phyloP scores from a whole-genome alignment of 352 stramenopile species.

The Blastocystis sp. region DNA sequence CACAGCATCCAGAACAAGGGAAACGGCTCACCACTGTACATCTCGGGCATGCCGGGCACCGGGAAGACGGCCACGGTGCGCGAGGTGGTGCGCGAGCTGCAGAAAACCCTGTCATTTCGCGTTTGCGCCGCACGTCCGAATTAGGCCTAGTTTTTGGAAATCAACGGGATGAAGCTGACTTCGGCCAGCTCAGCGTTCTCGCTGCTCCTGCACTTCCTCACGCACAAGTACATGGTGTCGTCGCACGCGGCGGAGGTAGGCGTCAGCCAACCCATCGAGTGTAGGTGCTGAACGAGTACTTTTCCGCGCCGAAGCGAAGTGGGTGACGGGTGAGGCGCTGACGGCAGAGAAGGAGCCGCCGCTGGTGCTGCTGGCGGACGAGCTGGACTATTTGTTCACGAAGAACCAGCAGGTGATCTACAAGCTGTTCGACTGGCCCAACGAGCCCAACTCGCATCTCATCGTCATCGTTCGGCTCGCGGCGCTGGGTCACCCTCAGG shows the following conservation, averaged over 20 bases:
- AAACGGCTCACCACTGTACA: slow-evolving; percentile 64
- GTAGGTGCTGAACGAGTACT: slow-evolving; percentile 59
- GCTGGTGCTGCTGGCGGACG: slow-evolving; percentile 78
- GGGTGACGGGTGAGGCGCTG: neutral
- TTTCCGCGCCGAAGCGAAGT: neutral
- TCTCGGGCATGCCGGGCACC: slow-evolving; percentile 73
- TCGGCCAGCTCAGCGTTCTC: slow-evolving; percentile 44
- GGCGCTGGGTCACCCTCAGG: neutral
- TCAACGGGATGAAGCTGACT: slow-evolving; percentile 69
- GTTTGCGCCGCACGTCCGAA: neutral
- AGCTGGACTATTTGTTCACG: slow-evolving; percentile 81
- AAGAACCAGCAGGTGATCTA: slow-evolving; percentile 79
- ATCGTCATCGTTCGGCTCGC: slow-evolving; percentile 75
- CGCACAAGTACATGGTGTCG: slow-evolving; percentile 41
- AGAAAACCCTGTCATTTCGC: slow-evolving; percentile 73
- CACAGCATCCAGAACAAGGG: slow-evolving; percentile 47
- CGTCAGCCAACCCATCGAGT: neutral
- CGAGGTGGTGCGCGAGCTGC: slow-evolving; percentile 75
- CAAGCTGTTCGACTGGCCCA: slow-evolving; percentile 82
- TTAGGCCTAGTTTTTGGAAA: slow-evolving; percentile 56
- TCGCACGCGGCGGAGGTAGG: slow-evolving; percentile 8
- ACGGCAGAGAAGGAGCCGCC: neutral
- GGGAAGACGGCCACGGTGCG: slow-evolving; percentile 78
- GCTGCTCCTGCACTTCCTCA: slow-evolving; percentile 43
- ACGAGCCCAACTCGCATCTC: slow-evolving; percentile 72